Conservation (phyloP, 371 early-diverging fungal genomes). For the Parasitella parasitica region DNA sequence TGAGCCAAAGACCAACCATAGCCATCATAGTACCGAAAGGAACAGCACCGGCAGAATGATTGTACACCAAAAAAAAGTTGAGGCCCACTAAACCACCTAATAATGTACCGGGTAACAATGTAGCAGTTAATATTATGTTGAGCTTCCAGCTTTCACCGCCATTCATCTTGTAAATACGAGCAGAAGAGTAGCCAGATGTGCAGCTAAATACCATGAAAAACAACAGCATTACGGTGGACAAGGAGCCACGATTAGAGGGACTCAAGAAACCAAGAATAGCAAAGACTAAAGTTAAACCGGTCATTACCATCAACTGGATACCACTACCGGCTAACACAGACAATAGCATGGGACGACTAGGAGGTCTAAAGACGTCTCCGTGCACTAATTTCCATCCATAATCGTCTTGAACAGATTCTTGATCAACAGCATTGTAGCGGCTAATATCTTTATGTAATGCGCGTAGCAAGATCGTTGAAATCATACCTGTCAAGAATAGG, state of each 20-base stretch:
- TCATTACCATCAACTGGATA: constrained; percentile 88
- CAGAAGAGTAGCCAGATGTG: constrained; percentile 86
- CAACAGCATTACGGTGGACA: constrained; percentile 86
- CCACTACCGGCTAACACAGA: constrained; percentile 91
- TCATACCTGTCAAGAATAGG: constrained; percentile 83
- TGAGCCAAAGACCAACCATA: constrained; percentile 83
- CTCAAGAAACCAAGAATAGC: constrained; percentile 96
- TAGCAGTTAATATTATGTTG: constrained; percentile 81
- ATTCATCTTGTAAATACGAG: constrained; percentile 92
- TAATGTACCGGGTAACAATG: constrained; percentile 78
- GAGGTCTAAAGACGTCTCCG: constrained; percentile 92
- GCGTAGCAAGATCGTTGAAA: constrained; percentile 82
- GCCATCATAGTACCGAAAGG: constrained; percentile 91
- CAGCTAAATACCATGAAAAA: constrained; percentile 88
- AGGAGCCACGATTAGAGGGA: constrained; percentile 92
- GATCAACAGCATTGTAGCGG: constrained; percentile 72
- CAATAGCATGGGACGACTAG: constrained; percentile 74
- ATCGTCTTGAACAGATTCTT: constrained; percentile 88
- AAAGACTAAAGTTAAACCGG: constrained; percentile 77
- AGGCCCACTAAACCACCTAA: constrained; percentile 71
- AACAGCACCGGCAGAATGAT: constrained; percentile 90
- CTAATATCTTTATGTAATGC: constrained; percentile 87
- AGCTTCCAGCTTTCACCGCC: constrained; percentile 86
- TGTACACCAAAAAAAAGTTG: constrained; percentile 89
- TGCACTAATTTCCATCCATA: constrained; percentile 95